Conservation (phyloP, 1,284 basidiomycete genomes). For the Phylloporus sp. region DNA sequence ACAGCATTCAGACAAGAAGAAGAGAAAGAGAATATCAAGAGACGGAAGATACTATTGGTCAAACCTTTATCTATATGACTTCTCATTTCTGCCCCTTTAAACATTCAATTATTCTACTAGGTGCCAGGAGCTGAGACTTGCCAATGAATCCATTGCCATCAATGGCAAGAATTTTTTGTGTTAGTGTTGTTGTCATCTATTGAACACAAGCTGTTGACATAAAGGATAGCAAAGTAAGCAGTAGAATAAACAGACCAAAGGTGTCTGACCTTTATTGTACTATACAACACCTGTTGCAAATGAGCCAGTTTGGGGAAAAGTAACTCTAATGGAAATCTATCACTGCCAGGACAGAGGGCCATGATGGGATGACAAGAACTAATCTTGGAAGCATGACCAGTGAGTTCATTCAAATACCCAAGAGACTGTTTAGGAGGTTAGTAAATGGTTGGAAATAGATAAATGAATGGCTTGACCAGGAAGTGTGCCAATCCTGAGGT, state of each 20-base stretch:
- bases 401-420: conserved; percentile 46
- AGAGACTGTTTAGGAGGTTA: conserved; percentile 40
- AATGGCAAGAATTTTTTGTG: conserved; percentile 80
- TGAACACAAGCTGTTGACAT: conserved; percentile 18
- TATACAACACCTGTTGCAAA: neutral
- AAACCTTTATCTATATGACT: too few relatives aligned
- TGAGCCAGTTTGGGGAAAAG: conserved; percentile 18
- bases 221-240: conserved; percentile 20
- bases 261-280: conserved; percentile 11
- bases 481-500: conserved; percentile 59
- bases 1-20: too few relatives aligned
- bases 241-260: conserved; percentile 8
- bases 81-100: too few relatives aligned
- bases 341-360: conserved; percentile 41
- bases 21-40: too few relatives aligned
- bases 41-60: too few relatives aligned
- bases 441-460: neutral
- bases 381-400: conserved; percentile 22
- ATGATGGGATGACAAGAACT: conserved; percentile 16
- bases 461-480: conserved; percentile 48
- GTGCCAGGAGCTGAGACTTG: conserved; percentile 33
- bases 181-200: conserved; percentile 30
- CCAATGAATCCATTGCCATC: conserved; percentile 97
- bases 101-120: too few relatives aligned
- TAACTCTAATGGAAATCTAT: conserved; percentile 29